These are phyloP conservation scores for Flaveria floridana DNA, from an alignment of 140 eudicot genomes.

Conservation along the genomic window DNA sequence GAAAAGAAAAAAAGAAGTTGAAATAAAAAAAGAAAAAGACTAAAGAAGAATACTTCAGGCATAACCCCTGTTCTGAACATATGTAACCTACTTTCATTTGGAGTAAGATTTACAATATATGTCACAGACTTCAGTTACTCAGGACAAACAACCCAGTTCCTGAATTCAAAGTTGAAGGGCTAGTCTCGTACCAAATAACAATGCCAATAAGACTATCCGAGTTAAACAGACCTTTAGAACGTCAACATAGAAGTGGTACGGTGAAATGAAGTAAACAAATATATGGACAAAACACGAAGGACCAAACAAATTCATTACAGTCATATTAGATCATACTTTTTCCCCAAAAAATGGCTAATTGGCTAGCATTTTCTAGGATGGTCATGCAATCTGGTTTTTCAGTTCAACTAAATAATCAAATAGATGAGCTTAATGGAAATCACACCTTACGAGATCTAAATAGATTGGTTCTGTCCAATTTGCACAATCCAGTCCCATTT, in stretches of 20 bases:
- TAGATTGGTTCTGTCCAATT: constrained; percentile 94
- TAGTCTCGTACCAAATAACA: neutral
- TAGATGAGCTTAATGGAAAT: constrained; percentile 6
- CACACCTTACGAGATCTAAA: constrained; percentile 74
- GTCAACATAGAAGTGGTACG: neutral
- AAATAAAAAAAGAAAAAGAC: neutral
- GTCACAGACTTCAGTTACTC: too few relatives aligned
- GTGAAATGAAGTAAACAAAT: constrained; percentile 4
- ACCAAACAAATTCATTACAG: constrained; percentile 13
- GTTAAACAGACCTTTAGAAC: neutral
- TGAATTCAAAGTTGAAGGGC: neutral
- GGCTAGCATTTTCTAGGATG: constrained; percentile 2
- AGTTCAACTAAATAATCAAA: neutral
- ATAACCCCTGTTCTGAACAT: neutral
- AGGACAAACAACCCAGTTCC: neutral
- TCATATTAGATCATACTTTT: neutral
- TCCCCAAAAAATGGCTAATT: neutral
- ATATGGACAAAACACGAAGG: neutral
- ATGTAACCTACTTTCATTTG: neutral
- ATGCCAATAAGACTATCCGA: neutral
- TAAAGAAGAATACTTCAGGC: constrained; percentile 4
- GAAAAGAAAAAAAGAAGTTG: constrained; percentile 13
- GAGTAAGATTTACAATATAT: neutral
- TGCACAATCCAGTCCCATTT: constrained; percentile 96
- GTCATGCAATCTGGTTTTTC: neutral